Conservation (phyloP, 2,329 filamentous ascomycete genomes). For the Fusarium proliferatum region DNA sequence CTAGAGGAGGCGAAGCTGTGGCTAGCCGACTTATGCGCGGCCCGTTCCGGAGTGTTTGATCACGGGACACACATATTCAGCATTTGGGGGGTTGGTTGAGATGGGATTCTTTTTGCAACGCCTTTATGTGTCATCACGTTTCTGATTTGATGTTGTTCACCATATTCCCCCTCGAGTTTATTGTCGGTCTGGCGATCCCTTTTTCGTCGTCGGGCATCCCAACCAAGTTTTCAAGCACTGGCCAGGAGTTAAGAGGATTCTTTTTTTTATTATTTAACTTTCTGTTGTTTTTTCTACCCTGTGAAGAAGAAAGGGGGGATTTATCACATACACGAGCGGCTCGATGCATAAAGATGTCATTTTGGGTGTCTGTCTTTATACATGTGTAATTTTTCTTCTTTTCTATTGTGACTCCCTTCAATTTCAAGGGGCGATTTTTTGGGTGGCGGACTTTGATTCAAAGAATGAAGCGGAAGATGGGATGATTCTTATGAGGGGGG, state of each 20-base stretch:
- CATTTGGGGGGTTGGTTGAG: slow-evolving; percentile 21
- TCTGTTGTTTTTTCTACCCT: slow-evolving; percentile 9
- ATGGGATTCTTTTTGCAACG: slow-evolving; percentile 23
- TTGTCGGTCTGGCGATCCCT: slow-evolving; percentile 30
- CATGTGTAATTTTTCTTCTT: slow-evolving; percentile 32
- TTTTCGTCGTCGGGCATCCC: slow-evolving; percentile 20
- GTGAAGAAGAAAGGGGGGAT: slow-evolving; percentile 37
- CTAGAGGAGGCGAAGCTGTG: slow-evolving; percentile 61
- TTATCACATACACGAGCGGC: slow-evolving; percentile 44
- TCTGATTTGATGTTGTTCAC: slow-evolving; percentile 41
- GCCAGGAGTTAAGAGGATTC: slow-evolving; percentile 48
- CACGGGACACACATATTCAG: slow-evolving; percentile 1
- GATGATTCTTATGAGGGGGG: slow-evolving; percentile 43
- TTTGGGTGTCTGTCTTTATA: slow-evolving; percentile 32
- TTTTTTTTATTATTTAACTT: neutral
- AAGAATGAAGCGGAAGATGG: slow-evolving; percentile 44
- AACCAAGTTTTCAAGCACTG: slow-evolving; percentile 44
- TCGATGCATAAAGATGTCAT: slow-evolving; percentile 38
- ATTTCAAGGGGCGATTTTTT: neutral
- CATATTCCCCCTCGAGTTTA: slow-evolving; percentile 44
- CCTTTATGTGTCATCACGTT: slow-evolving; percentile 43
- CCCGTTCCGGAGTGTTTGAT: slow-evolving; percentile 19
- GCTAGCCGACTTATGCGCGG: slow-evolving; percentile 17
- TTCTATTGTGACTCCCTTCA: neutral
- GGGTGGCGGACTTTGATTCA: slow-evolving; percentile 30